These are phyloP conservation scores for Passiflora organensis DNA, from an alignment of 345 rosid genomes.

Conservation along the genomic window DNA sequence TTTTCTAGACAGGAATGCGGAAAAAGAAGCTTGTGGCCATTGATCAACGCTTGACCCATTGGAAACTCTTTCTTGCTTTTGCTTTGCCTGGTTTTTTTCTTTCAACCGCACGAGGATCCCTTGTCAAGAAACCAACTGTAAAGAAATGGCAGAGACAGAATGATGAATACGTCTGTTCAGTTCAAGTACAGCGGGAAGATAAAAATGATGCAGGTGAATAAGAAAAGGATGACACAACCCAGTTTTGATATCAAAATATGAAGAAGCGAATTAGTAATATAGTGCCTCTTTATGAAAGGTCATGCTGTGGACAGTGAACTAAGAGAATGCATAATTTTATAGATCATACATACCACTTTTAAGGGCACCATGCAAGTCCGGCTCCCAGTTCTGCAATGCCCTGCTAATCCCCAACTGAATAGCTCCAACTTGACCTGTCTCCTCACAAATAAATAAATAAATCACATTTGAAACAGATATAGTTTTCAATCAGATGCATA, in stretches of 20 bases:
- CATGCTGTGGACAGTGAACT: no score
- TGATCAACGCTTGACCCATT: conserved; percentile 94
- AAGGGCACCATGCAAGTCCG: conserved; percentile 75
- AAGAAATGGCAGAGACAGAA: not conserved
- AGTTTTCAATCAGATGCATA: not conserved
- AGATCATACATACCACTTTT: conserved; percentile 54
- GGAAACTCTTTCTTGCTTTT: conserved; percentile 97
- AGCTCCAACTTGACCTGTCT: conserved; percentile 95
- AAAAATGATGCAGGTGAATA: no score
- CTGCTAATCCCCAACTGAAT: conserved; percentile 82
- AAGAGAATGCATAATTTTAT: no score
- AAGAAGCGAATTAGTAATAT: no score
- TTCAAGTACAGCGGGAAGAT: no score
- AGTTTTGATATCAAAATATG: no score
- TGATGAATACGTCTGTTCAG: no score
- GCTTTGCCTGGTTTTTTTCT: conserved; percentile 98
- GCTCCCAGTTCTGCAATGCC: conserved; percentile 95
- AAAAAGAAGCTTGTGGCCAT: not conserved
- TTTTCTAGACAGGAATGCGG: not conserved
- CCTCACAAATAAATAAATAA: conserved; percentile 4
- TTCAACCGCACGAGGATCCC: conserved; percentile 93
- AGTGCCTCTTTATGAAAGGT: no score
- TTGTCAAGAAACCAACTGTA: conserved; percentile 83
- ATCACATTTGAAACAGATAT: not conserved
- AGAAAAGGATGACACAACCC: no score